Evolutionary conservation across 2,329 filamentous ascomycete genomes (phyloP).

Genomic region (Cytospora leucostoma): DNA sequence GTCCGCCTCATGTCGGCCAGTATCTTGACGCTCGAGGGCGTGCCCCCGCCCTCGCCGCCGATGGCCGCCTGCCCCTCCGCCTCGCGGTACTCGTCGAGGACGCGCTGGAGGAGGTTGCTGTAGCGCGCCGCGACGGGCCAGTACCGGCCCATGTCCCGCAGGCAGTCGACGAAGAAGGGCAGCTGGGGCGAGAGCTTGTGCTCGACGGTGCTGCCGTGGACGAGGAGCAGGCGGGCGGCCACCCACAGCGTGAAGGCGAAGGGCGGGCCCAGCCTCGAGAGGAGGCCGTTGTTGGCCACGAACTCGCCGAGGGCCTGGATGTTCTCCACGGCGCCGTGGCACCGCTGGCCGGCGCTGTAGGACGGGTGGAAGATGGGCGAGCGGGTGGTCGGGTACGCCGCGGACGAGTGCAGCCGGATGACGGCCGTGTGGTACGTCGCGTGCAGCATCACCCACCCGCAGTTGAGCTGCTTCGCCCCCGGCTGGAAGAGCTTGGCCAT

Average conservation of each 20-base stretch:
- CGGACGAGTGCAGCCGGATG: slow-evolving; percentile 87
- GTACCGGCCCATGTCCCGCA: slow-evolving; percentile 76
- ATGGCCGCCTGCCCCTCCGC: slow-evolving; percentile 68
- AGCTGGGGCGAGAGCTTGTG: slow-evolving; percentile 80
- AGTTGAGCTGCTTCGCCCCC: slow-evolving; percentile 70
- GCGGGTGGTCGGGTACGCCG: slow-evolving; percentile 85
- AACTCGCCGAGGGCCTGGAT: slow-evolving; percentile 78
- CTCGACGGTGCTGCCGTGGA: slow-evolving; percentile 88
- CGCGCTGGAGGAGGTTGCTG: slow-evolving; percentile 74
- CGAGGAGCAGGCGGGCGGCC: slow-evolving; percentile 79
- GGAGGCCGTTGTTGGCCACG: slow-evolving; percentile 71
- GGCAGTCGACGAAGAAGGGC: slow-evolving; percentile 76
- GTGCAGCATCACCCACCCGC: slow-evolving; percentile 88
- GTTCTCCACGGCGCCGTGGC: slow-evolving; percentile 79
- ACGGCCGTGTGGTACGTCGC: slow-evolving; percentile 87
- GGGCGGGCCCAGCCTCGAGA: slow-evolving; percentile 81
- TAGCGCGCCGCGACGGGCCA: slow-evolving; percentile 88
- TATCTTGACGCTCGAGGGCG: slow-evolving; percentile 82
- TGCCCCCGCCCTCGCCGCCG: slow-evolving; percentile 52
- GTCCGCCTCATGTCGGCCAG: slow-evolving; percentile 89
- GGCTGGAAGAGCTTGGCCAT: slow-evolving; percentile 76
- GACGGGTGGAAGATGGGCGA: slow-evolving; percentile 89
- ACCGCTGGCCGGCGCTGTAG: slow-evolving; percentile 81
- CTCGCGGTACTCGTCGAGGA: slow-evolving; percentile 83
- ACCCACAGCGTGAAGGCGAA: slow-evolving; percentile 95